Evolutionary conservation across 208 protist species (phyloP), one percentile per base, ranked within the genome.

Genomic region (Leptomonas seymouri): DNA sequence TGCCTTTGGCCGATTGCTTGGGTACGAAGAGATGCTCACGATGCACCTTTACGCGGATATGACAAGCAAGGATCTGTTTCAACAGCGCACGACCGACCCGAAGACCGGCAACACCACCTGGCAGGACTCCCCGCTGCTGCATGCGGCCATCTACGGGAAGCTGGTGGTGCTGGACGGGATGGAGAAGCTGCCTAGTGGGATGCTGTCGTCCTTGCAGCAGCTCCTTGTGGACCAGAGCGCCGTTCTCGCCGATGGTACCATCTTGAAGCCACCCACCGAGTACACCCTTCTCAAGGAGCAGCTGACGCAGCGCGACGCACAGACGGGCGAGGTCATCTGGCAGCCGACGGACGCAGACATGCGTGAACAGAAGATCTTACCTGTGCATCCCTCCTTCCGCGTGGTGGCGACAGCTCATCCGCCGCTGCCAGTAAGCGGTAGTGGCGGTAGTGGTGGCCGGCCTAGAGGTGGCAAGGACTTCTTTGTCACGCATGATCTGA

Each of bases 1-100:
- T 25, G 79, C 81, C 48, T 97, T 98, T 58, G 89, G 91, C 0
- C 63, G 67, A 16, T 60, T 91, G 21, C 76, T 97, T 11, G 85
- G 89, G 0, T 97, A 94, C 65, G 60, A 75, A 28, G 66, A 41
- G 31, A 85, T 57, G 34, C 45, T 81, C 65, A 88, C 85, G 16
- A 87, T 97, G 77, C 90, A 97, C 74, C 76, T 94, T 18, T 98
- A 97, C 82, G 81, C 85, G 20, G 97, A 99, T 70, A 98, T 98
- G 97, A 97, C 93, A 25, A 80, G 90, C 55, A 90, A 94, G 34
- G 97, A 99, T 60, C 80, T 99, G 36, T 91, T 99, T 25, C 94
- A 98, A 82, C 82, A 94, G 39, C 89, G 97, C 66, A 86, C 83
- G 45, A 99, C 96, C 16, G 79, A 90, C 56, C 45, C 72, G 1